Base-by-base conservation (phyloP, 2,329 filamentous ascomycete species). In the Claviceps maximensis region DNA sequence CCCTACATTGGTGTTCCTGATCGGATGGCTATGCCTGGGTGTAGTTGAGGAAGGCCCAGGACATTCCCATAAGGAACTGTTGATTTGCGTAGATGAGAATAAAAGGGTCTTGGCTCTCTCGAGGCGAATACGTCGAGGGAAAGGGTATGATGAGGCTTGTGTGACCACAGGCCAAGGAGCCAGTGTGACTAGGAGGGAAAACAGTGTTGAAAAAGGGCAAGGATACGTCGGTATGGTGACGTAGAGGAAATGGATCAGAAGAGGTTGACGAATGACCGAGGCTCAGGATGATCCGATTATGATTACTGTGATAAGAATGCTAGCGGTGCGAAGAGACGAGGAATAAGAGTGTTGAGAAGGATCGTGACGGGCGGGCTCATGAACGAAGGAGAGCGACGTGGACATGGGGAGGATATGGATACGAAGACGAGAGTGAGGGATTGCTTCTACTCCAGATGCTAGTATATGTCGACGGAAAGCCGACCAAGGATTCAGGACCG, bases 21-120 rank as follows among this genome's bases (percentile, higher is more conserved):
- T 53, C 44, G 47, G 58, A 56, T 49, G 58, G 54, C 29, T 57
- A 56, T 51, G 57, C 59, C 42, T 58, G 50, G n/a, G 57, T 57
- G 38, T 63, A 57, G 27, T 52, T 55, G 54, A 62, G 61, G 33
- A 62, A 56, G 9, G 54, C 51, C 25, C 58, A 56, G 55, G 61
- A 60, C 47, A 36, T 47, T 17, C 49, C 45, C 10, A 50, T 23
- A 2, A 21, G 29, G 13, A 19, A n/a, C 23, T 21, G 19, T 19
- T 33, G 19, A 10, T 44, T 19, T 27, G 9, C 9, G 36, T 36
- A 31, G 23, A 19, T 27, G 33, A 29, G 4, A 13, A 44, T 23
- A 6, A 42, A 33, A 23, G 41, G 31, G 9, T 9, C 17, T 10
- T 38, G 29, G 21, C 13, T n/a, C 8, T 25, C 33, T 23, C 8